A percentile compares a stretch with the other conserved stretches of the same genome.
These are phyloP conservation scores for Trichothecium sympodiale DNA, from an alignment of 2,329 filamentous ascomycete species.

Conservation along the genomic window DNA sequence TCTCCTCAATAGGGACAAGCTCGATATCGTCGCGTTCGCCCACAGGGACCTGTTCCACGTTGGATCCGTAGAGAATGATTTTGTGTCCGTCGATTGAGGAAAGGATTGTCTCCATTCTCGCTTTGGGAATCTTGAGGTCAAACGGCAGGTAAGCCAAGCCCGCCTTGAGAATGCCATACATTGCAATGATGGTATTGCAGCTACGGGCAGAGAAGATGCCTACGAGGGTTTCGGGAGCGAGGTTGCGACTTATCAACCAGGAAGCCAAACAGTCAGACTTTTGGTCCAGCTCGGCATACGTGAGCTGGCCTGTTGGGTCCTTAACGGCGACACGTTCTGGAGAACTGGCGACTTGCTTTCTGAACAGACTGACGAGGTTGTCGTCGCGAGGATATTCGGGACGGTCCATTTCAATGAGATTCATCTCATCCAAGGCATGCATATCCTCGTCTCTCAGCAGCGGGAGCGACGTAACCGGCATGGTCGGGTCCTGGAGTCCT, in stretches of 20 bases:
- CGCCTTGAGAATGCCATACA: slow-evolving; percentile 9
- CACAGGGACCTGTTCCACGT: background rate
- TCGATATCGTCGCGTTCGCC: background rate
- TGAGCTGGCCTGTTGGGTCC: slow-evolving; percentile 4
- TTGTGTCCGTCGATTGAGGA: slow-evolving; percentile 2
- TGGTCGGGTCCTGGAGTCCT: background rate
- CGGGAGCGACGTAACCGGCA: background rate
- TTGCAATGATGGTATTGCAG: slow-evolving; percentile 6
- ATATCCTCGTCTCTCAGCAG: background rate
- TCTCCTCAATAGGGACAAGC: slow-evolving; percentile 1
- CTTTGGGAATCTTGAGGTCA: slow-evolving; percentile 6
- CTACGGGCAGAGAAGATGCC: slow-evolving; percentile 7
- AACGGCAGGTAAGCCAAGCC: slow-evolving; percentile 8
- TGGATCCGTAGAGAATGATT: background rate
- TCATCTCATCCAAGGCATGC: background rate
- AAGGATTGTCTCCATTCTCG: slow-evolving; percentile 5
- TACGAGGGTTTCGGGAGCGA: slow-evolving; percentile 5
- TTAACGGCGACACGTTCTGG: slow-evolving; percentile 6
- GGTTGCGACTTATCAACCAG: slow-evolving; percentile 1
- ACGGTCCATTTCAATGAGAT: background rate
- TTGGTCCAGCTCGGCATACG: slow-evolving; percentile 6
- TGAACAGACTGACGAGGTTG: slow-evolving; percentile 7
- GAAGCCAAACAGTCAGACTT: slow-evolving; percentile 3
- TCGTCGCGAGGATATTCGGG: slow-evolving; percentile 2
- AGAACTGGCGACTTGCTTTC: slow-evolving; percentile 1